These are phyloP conservation scores for Solanum sparsipilum DNA, from an alignment of 257 asterid genomes.

Conservation along the genomic window DNA sequence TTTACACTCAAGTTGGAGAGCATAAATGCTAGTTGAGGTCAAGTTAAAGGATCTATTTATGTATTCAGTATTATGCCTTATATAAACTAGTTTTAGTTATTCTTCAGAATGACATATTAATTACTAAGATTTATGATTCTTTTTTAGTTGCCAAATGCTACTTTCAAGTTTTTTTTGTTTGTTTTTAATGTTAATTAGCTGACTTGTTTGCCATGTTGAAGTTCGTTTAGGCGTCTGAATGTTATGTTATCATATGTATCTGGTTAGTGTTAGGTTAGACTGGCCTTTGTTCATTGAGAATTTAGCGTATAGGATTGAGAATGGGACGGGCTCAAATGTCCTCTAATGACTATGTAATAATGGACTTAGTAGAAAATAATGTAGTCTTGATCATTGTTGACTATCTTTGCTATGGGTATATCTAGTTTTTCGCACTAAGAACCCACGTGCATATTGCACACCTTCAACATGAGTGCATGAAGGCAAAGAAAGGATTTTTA, in stretches of 20 bases:
- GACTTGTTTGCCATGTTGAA: neutral
- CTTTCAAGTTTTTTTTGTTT: neutral
- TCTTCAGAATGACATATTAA: neutral
- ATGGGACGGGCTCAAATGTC: neutral
- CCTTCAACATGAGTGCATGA: neutral
- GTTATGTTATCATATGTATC: neutral
- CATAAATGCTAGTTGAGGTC: neutral
- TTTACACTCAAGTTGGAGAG: neutral
- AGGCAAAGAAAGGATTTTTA: neutral
- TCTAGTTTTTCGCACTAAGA: neutral
- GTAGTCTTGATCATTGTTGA: neutral
- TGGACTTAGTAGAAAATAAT: neutral
- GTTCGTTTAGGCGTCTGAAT: neutral
- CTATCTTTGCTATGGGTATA: neutral
- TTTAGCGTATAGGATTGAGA: neutral
- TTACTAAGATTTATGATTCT: neutral
- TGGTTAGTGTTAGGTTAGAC: neutral
- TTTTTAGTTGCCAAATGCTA: neutral
- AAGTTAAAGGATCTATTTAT: too few species aligned
- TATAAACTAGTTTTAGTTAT: neutral
- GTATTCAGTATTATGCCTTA: neutral
- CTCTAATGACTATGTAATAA: neutral
- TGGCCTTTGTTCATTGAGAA: neutral
- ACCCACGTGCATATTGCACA: neutral
- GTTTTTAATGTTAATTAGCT: neutral